Evolutionary conservation across 495 filamentous ascomycete species (phyloP), one percentile per base, ranked within the genome.

Genomic region (Poronia punctata): DNA sequence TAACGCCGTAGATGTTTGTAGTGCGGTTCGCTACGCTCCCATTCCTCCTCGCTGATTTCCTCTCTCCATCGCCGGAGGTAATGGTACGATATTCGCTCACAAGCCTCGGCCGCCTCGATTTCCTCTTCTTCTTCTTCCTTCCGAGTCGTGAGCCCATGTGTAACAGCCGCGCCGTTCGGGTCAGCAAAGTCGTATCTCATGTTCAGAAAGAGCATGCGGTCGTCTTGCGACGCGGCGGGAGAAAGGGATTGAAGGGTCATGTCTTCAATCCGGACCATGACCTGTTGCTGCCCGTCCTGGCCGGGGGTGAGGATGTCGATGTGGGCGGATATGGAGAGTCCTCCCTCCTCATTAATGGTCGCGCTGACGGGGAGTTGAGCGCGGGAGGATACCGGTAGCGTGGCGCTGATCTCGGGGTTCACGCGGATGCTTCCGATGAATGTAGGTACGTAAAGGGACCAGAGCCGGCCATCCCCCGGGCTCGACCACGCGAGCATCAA

Each of bases 181-280:
- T n/a, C 26, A 4, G 38, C 38, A 5, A 21, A 12, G 10, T 21
- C 38, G 12, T 23, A 24, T 8, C 33, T 22, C 4, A 29, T 33
- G 11, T 24, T 19, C 1, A 21, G 23, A 17, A 23, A 40, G 20
- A 40, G 31, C 15, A 24, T 14, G 20, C 38, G 38, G 19, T 55
- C 48, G 5, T 51, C 36, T 7, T 35, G 12, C 3, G 33, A 37
- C 2, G 33, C 39, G 0, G 37, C 22, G 3, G 34, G 21, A 11
- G 42, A 31, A 8, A 50, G 50, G 21, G 46, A 48, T 12, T 45
- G 26, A 7, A 38, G 23, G 2, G 36, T 12, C 12, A 64, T n/a
- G 1, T 46, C 52, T 35, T 66, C 50, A 9, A 64, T 25, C 34
- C 62, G 60, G 2, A 66, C 24, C 22, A 64, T 48, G 1, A 37